phyloP scores from a whole-genome alignment of 441 rosid species.

The Melastoma candidum region DNA sequence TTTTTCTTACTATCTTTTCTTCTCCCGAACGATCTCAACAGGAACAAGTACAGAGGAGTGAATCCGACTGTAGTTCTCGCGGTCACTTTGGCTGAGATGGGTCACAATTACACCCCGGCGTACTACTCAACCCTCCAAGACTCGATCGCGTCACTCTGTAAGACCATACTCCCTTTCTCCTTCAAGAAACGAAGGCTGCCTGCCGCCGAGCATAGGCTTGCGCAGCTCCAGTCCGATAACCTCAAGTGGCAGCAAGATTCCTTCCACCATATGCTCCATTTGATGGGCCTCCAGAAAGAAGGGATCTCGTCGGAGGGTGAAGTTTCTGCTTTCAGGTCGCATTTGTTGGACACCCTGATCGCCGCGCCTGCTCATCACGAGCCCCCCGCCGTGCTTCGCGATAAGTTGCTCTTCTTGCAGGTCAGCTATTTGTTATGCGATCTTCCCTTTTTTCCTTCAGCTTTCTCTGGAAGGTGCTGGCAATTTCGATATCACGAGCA shows the following conservation, averaged over 20 bases:
- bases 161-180: constrained; percentile 60
- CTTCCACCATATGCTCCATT: constrained; percentile 58
- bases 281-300: constrained; percentile 59
- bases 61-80: too few species aligned
- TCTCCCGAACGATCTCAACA: too few species aligned
- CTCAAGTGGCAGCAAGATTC: constrained; percentile 82
- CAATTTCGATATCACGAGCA: too few species aligned
- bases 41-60: too few species aligned
- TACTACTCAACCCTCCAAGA: constrained; percentile 76
- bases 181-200: constrained; percentile 46
- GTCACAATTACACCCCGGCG: constrained; percentile 56
- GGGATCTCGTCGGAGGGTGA: constrained; percentile 47
- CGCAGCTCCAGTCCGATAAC: constrained; percentile 59
- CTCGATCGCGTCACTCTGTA: constrained; percentile 71
- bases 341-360: constrained; percentile 52
- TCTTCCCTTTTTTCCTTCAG: neutral
- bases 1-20: too few species aligned
- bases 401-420: constrained; percentile 65
- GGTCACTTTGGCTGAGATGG: constrained; percentile 24
- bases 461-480: neutral
- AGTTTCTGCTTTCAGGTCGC: constrained; percentile 44
- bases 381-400: constrained; percentile 41
- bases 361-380: constrained; percentile 45
- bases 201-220: constrained; percentile 40
- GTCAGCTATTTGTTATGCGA: constrained; percentile 14